These are phyloP conservation scores for Cylindrotheca closterium DNA, from an alignment of 108 stramenopile species.

Conservation along the genomic window DNA sequence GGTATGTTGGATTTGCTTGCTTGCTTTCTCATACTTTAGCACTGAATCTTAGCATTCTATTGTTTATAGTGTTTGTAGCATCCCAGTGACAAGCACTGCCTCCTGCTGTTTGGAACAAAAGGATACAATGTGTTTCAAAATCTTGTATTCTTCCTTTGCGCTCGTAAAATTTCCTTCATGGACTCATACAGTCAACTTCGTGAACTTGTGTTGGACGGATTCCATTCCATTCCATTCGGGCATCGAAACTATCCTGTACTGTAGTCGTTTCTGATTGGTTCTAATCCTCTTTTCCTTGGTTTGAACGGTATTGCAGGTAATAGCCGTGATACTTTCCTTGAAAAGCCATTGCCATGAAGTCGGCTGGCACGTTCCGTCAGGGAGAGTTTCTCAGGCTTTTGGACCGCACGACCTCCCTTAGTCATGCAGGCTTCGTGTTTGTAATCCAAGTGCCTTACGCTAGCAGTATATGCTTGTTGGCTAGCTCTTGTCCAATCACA, in stretches of 20 bases:
- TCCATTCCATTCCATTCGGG: too few relatives aligned
- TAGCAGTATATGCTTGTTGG: background rate
- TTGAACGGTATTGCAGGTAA: background rate
- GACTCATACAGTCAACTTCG: too few relatives aligned
- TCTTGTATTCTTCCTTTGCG: too few relatives aligned
- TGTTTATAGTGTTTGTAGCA: too few relatives aligned
- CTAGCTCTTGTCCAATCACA: constrained; percentile 1
- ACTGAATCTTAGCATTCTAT: too few relatives aligned
- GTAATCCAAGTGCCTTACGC: background rate
- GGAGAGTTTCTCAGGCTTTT: background rate
- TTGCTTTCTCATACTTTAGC: too few relatives aligned
- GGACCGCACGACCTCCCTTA: background rate
- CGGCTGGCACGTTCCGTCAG: background rate
- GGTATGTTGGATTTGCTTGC: too few relatives aligned
- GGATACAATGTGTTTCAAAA: too few relatives aligned
- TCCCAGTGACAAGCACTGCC: too few relatives aligned
- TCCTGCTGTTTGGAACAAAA: too few relatives aligned
- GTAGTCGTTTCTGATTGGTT: background rate
- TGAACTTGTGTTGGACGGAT: background rate
- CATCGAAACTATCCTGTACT: constrained; percentile 3
- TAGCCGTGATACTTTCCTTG: background rate
- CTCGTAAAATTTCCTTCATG: too few relatives aligned
- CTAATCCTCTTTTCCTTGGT: background rate
- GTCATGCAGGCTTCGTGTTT: background rate
- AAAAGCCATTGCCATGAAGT: constrained; percentile 6